phyloP scores from a whole-genome alignment of 2,329 filamentous ascomycete genomes.

The Epichloe elymi region DNA sequence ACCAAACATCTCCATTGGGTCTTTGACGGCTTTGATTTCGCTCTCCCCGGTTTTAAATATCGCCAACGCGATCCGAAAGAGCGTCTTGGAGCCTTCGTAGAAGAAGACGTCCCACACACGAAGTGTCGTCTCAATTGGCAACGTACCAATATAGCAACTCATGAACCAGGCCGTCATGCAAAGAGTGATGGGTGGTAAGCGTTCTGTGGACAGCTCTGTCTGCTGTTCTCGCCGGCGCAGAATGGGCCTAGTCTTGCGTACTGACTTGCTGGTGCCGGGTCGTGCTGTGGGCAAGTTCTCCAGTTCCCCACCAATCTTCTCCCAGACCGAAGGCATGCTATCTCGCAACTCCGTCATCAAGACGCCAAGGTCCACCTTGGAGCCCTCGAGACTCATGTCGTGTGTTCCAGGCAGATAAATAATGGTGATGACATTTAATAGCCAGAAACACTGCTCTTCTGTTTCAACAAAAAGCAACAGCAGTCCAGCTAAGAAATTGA shows the following conservation, averaged over 20 bases:
- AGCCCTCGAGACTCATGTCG: constrained; percentile 77
- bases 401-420: constrained; percentile 85
- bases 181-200: constrained; percentile 78
- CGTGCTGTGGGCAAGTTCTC: constrained; percentile 34
- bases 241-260: constrained; percentile 25
- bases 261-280: constrained; percentile 21
- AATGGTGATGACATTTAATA: constrained; percentile 83
- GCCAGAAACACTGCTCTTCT: constrained; percentile 85
- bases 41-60: constrained; percentile 81
- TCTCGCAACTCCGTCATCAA: constrained; percentile 80
- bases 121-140: constrained; percentile 83
- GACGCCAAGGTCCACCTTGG: constrained; percentile 87
- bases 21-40: constrained; percentile 65
- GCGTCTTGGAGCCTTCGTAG: constrained; percentile 85
- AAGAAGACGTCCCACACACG: constrained; percentile 95
- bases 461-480: constrained; percentile 76
- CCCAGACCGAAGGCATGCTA: constrained; percentile 70
- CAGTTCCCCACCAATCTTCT: constrained; percentile 71
- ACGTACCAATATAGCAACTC: constrained; percentile 86
- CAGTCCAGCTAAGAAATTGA: constrained; percentile 88
- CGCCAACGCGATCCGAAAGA: constrained; percentile 81
- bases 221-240: constrained; percentile 26
- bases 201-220: constrained; percentile 29
- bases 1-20: constrained; percentile 93
- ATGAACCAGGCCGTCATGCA: constrained; percentile 97